Evolutionary conservation across 345 rosid genomes (phyloP), one percentile per base, ranked within the genome.

Genomic region (Lagerstroemia speciosa): DNA sequence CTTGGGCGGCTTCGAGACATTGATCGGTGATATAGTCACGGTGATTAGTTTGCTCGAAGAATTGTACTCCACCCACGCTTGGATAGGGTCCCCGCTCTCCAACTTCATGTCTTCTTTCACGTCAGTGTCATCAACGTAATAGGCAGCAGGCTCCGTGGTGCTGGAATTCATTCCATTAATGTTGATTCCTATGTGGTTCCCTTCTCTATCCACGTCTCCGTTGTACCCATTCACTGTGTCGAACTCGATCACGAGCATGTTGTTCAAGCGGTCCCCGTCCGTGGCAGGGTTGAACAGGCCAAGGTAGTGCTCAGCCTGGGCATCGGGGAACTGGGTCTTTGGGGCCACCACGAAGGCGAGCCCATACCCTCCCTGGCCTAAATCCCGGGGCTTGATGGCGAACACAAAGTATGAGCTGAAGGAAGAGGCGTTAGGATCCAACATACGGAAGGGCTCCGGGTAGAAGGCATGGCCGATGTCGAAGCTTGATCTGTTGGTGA

Each of bases 11-110:
- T 79, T 90, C 14, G 0, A 9, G 30, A 0, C 0, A 0, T 31
- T 0, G 16, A 79, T 41, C 4, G 98, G 91, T 45, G 77, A 66
- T 1, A 87, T 65, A 0, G 92, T 88, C 12, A 90, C 86, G 37
- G 78, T 77, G 24, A 83, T 10, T 1, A 40, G 0, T 33, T 52
- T 73, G 1, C 20, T 48, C 10, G 7, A 36, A 1, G 86, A 85
- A 27, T 93, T 85, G 64, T 93, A 93, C 7, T 93, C 91, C 14
- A 89, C 20, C 83, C 85, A 83, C 27, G 81, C 90, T 65, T 77
- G 89, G 65, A 86, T 78, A 1, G 81, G 74, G 19, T 79, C 6
- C 0, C 89, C 92, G 20, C 82, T 74, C 36, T 87, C 79, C 78
- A 71, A 77, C 58, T 6, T 11, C 37, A 70, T 58, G 0, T 84